Conservation (phyloP, 2,329 filamentous ascomycete genomes). For the Paracorniculantispora psalliotae region DNA sequence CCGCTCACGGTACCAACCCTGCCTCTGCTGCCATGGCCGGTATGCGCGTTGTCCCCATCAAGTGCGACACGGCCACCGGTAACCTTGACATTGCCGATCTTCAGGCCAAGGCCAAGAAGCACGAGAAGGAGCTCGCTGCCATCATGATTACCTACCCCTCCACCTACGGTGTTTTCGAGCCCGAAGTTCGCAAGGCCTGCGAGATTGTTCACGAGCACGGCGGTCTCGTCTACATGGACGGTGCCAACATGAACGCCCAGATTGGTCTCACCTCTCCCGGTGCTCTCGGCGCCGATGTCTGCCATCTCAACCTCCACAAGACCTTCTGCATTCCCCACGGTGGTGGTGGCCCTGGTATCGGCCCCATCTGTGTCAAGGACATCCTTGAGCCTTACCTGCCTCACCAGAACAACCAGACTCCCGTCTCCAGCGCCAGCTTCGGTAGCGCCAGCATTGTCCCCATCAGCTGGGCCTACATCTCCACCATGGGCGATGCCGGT, state of each 20-base stretch:
- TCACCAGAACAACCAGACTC: conserved; percentile 30
- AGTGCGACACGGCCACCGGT: conserved; percentile 80
- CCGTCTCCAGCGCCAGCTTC: conserved; percentile 74
- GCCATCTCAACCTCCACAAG: conserved; percentile 96
- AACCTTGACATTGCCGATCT: conserved; percentile 87
- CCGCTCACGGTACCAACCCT: conserved; percentile 92
- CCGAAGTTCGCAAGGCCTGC: conserved; percentile 78
- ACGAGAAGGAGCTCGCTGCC: conserved; percentile 78
- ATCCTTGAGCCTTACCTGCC: conserved; percentile 76
- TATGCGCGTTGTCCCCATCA: conserved; percentile 88
- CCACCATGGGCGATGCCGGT: conserved; percentile 78
- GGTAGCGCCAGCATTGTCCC: conserved; percentile 89
- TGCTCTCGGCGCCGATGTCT: conserved; percentile 93
- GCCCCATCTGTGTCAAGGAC: conserved; percentile 84
- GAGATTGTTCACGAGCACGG: conserved; percentile 80
- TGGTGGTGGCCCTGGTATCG: conserved; percentile 87
- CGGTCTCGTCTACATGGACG: conserved; percentile 97
- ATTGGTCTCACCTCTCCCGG: conserved; percentile 93
- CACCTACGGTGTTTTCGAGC: conserved; percentile 93
- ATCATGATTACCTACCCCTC: conserved; percentile 98
- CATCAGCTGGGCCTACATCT: conserved; percentile 93
- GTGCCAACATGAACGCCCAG: conserved; percentile 97
- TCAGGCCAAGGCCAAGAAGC: conserved; percentile 81
- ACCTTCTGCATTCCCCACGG: conserved; percentile 98
- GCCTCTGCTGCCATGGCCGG: conserved; percentile 94